Evolutionary conservation across 2,329 filamentous ascomycete species (phyloP).

Genomic region (Xylaria multiplex): DNA sequence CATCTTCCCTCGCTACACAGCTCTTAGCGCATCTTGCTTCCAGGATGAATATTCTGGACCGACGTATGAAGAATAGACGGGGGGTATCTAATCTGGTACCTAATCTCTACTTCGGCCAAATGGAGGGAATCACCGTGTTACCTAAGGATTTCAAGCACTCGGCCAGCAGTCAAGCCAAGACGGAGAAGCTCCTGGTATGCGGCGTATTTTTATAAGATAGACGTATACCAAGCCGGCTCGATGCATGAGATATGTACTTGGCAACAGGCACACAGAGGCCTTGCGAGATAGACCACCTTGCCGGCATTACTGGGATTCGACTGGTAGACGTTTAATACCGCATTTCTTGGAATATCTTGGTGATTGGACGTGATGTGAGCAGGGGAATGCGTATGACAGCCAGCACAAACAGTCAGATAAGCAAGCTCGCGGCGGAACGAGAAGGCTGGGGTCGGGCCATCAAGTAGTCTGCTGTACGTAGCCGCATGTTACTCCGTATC

Average conservation of each 20-base stretch:
- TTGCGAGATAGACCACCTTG: constrained; percentile 14
- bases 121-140: constrained; percentile 21
- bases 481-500: constrained; percentile 15
- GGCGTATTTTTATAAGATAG: constrained; percentile 26
- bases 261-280: constrained; percentile 33
- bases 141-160: constrained; percentile 18
- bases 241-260: constrained; percentile 36
- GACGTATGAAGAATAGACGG: not conserved
- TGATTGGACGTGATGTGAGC: constrained; percentile 21
- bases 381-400: constrained; percentile 22
- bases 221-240: constrained; percentile 36
- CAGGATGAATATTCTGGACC: not conserved
- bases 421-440: constrained; percentile 12
- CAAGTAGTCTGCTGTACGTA: not conserved
- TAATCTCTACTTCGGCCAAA: constrained; percentile 29
- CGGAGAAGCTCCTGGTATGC: constrained; percentile 26
- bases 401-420: constrained; percentile 28
- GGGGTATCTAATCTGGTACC: not conserved
- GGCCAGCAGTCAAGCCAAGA: constrained; percentile 20
- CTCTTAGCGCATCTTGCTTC: constrained; percentile 1
- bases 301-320: constrained; percentile 16
- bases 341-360: constrained; percentile 24
- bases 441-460: not conserved
- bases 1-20: constrained; percentile 1
- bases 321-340: constrained; percentile 36